These are phyloP conservation scores for Brasilioporus rufonigricans DNA, from an alignment of 768 basidiomycete genomes.

Conservation along the genomic window DNA sequence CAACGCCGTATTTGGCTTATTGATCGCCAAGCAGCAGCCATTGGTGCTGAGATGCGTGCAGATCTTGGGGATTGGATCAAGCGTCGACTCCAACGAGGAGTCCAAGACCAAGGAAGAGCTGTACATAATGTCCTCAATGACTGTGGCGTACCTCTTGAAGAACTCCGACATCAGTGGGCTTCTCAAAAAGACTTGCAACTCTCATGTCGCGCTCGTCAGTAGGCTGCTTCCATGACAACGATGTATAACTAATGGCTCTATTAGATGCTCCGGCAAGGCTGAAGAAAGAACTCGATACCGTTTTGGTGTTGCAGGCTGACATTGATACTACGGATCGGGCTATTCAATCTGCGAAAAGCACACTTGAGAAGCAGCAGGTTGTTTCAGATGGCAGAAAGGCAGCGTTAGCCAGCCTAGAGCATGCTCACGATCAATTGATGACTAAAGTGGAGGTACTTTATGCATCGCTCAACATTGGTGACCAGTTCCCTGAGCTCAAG, in stretches of 20 bases:
- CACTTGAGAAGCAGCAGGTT: neutral
- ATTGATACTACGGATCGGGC: slow-evolving; percentile 25
- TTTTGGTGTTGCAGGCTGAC: slow-evolving; percentile 24
- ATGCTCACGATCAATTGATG: neutral
- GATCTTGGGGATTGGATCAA: slow-evolving; percentile 32
- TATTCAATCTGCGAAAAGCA: slow-evolving; percentile 6
- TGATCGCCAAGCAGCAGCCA: slow-evolving; percentile 26
- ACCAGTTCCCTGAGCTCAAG: neutral
- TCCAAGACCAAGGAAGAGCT: slow-evolving; percentile 7
- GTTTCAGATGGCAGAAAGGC: neutral
- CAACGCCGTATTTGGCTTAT: slow-evolving; percentile 33
- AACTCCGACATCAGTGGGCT: slow-evolving; percentile 34
- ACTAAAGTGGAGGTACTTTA: neutral
- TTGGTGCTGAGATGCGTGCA: neutral
- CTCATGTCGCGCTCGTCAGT: neutral
- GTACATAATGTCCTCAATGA: slow-evolving; percentile 13
- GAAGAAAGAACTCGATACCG: neutral
- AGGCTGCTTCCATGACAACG: neutral
- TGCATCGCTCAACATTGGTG: neutral
- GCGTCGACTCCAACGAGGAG: slow-evolving; percentile 14
- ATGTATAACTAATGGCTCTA: too few species aligned
- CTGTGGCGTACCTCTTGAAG: slow-evolving; percentile 11
- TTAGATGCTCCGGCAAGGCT: neutral
- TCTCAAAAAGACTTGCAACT: neutral
- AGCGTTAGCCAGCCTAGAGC: neutral